Evolutionary conservation across 2,329 filamentous ascomycete genomes (phyloP).

Genomic region (Mycosphaerella sp.): DNA sequence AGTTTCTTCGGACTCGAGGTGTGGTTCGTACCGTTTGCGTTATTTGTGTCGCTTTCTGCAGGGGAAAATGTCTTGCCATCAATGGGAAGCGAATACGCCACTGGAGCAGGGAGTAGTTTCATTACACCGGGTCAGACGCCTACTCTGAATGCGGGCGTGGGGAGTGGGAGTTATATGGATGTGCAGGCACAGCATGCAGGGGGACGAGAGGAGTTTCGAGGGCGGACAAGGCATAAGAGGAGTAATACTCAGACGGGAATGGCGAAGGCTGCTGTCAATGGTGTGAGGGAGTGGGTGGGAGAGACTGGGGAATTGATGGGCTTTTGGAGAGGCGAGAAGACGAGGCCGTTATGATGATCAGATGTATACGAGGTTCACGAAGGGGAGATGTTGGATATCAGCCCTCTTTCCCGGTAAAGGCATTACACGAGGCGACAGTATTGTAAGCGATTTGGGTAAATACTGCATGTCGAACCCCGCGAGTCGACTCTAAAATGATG

Average conservation of each 20-base stretch:
- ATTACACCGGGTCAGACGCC: conserved; percentile 40
- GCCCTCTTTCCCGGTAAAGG: no score
- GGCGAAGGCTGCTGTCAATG: conserved; percentile 53
- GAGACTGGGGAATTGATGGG: conserved; percentile 56
- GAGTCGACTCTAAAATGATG: no score
- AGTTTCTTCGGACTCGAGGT: conserved; percentile 95
- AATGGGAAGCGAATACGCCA: conserved; percentile 72
- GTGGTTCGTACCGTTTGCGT: conserved; percentile 90
- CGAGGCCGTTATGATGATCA: conserved; percentile 38
- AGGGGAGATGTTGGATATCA: no score
- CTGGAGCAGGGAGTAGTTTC: conserved; percentile 50
- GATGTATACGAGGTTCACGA: neutral
- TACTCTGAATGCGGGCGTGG: conserved; percentile 15
- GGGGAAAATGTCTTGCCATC: conserved; percentile 92
- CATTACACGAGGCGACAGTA: no score
- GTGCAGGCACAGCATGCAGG: conserved; percentile 36
- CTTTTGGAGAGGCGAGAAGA: conserved; percentile 54
- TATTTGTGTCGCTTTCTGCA: conserved; percentile 90
- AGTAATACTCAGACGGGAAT: conserved; percentile 50
- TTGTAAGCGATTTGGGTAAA: no score
- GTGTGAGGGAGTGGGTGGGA: conserved; percentile 60
- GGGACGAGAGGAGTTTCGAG: conserved; percentile 36
- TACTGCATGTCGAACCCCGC: no score
- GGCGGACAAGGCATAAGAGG: conserved; percentile 41
- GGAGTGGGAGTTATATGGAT: conserved; percentile 5